Percentiles rank a stretch among this genome's conserved stretches.
Conservation (phyloP, 495 filamentous ascomycete genomes). For the Pseudomonodictys pantanalensis region DNA sequence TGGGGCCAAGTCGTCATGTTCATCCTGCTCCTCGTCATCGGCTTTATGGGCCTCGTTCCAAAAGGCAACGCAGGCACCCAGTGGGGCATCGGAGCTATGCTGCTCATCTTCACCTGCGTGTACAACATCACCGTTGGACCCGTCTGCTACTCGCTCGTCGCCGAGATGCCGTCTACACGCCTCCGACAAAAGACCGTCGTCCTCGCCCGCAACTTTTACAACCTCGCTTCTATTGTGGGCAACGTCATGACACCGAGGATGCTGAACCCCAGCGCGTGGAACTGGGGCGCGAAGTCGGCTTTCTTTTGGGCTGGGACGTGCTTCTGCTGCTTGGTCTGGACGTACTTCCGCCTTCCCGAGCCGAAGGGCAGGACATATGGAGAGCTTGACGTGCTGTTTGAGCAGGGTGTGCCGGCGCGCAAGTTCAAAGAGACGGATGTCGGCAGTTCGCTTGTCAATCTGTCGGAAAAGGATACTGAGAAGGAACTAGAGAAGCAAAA, state of each 20-base stretch:
- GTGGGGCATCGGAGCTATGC: conserved; percentile 66
- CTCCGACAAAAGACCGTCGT: conserved; percentile 75
- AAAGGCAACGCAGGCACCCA: conserved; percentile 50
- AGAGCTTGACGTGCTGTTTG: conserved; percentile 70
- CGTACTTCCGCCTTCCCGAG: conserved; percentile 74
- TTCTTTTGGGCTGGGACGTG: conserved; percentile 79
- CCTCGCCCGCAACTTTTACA: conserved; percentile 63
- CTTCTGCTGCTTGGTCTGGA: conserved; percentile 69
- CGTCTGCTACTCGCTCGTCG: conserved; percentile 74
- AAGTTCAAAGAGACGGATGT: conserved; percentile 52
- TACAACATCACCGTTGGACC: conserved; percentile 78
- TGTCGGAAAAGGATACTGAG: not conserved
- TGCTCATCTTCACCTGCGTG: conserved; percentile 69
- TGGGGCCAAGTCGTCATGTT: conserved; percentile 65
- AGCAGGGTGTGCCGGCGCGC: conserved; percentile 49
- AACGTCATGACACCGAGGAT: conserved; percentile 56
- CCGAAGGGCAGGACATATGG: conserved; percentile 68
- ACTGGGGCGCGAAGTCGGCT: conserved; percentile 75
- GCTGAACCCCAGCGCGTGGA: conserved; percentile 70
- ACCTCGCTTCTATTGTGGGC: conserved; percentile 66
- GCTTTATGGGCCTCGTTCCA: conserved; percentile 67
- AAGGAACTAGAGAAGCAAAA: conserved; percentile 1
- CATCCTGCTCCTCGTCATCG: conserved; percentile 66
- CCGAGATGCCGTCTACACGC: conserved; percentile 68
- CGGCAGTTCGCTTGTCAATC: no score